Percentiles rank a stretch among this genome's conserved stretches.
Conservation (phyloP, 176 grass and related monocot species). For the Panicum miliaceum region DNA sequence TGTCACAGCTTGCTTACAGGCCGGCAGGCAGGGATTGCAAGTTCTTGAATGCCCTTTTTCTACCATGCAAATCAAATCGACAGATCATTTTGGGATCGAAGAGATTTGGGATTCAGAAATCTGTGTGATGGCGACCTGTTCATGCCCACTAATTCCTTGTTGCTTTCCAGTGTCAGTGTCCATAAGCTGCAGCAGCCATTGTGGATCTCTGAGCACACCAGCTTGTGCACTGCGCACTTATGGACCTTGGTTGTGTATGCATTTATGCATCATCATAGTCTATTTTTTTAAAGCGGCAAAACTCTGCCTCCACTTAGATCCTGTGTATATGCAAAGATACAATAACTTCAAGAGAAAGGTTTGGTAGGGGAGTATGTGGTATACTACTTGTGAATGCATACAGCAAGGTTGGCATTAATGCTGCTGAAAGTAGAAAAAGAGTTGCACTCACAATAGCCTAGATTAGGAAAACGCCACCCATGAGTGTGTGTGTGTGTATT, state of each 20-base stretch:
- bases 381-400: not conserved
- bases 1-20: not conserved
- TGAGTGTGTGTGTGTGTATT: no score
- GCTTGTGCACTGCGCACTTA: slow-evolving; percentile 44
- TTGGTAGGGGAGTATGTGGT: not conserved
- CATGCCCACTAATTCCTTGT: not conserved
- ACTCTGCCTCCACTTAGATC: slow-evolving; percentile 29
- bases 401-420: slow-evolving; percentile 14
- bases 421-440: slow-evolving; percentile 28
- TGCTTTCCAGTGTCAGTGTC: not conserved
- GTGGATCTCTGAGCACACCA: slow-evolving; percentile 25
- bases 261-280: slow-evolving; percentile 19
- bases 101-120: slow-evolving; percentile 33
- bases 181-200: slow-evolving; percentile 31
- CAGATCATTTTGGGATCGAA: slow-evolving; percentile 20
- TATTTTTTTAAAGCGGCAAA: slow-evolving; percentile 24
- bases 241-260: not conserved
- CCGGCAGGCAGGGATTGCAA: slow-evolving; percentile 1
- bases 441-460: slow-evolving; percentile 20
- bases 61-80: slow-evolving; percentile 33
- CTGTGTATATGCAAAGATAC: not conserved
- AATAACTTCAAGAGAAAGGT: slow-evolving; percentile 26
- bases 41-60: slow-evolving; percentile 10
- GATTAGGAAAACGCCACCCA: slow-evolving; percentile 23
- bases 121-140: slow-evolving; percentile 13